These are phyloP conservation scores for Excoecaria cochinchinensis DNA, from an alignment of 345 rosid species.

Conservation along the genomic window DNA sequence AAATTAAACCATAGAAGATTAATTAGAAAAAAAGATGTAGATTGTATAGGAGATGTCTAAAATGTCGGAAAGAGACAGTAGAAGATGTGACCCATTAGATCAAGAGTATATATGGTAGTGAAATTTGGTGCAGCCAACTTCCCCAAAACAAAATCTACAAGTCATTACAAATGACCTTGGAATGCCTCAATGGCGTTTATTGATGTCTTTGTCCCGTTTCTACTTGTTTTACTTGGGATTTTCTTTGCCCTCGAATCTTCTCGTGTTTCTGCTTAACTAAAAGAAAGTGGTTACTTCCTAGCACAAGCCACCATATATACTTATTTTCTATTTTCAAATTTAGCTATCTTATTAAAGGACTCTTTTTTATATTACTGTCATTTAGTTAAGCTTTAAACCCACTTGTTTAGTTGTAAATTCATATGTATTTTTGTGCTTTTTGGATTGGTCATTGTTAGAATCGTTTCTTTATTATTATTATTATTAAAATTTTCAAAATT, in stretches of 20 bases:
- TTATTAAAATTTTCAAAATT: too few species aligned
- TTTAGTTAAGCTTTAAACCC: not conserved
- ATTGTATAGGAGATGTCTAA: not conserved
- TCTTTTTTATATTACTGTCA: not conserved
- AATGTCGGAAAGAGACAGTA: constrained; percentile 7
- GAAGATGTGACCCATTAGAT: constrained; percentile 18
- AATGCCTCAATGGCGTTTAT: constrained; percentile 24
- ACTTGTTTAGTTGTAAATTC: not conserved
- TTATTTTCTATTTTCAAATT: not conserved
- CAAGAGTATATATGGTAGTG: constrained; percentile 7
- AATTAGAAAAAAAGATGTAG: not conserved
- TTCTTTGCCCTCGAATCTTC: constrained; percentile 16
- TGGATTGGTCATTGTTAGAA: too few species aligned
- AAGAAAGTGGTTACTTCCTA: constrained; percentile 26
- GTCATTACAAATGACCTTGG: constrained; percentile 25
- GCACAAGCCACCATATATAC: constrained; percentile 27
- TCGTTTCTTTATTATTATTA: too few species aligned
- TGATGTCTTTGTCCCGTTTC: constrained; percentile 31
- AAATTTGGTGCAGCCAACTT: constrained; percentile 48
- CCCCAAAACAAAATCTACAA: not conserved
- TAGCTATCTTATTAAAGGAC: not conserved
- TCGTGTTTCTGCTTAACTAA: not conserved
- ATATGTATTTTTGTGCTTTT: too few species aligned
- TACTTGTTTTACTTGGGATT: constrained; percentile 22
- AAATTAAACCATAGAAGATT: not conserved